These are phyloP conservation scores for Fusarium chaquense DNA, from an alignment of 2,329 filamentous ascomycete species.

Conservation along the genomic window DNA sequence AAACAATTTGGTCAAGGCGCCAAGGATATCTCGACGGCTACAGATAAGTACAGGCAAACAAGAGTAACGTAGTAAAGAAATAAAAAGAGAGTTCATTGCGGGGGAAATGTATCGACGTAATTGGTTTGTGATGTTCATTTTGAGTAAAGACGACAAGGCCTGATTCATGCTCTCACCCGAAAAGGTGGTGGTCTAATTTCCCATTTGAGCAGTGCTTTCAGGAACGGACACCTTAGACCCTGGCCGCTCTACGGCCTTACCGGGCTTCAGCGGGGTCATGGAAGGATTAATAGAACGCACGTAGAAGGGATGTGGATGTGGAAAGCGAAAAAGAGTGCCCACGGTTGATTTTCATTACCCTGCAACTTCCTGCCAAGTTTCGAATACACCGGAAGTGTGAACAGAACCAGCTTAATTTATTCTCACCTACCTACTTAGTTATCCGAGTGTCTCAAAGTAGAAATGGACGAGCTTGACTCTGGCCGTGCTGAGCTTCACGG, in stretches of 20 bases:
- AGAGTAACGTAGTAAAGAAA: slow-evolving; percentile 34
- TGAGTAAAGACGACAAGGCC: slow-evolving; percentile 33
- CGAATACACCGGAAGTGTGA: slow-evolving; percentile 27
- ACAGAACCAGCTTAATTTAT: not conserved
- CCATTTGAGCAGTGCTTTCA: slow-evolving; percentile 39
- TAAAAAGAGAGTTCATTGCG: slow-evolving; percentile 37
- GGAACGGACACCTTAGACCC: slow-evolving; percentile 36
- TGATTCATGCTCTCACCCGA: slow-evolving; percentile 37
- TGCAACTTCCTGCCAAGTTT: slow-evolving; percentile 33
- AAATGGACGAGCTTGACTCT: slow-evolving; percentile 31
- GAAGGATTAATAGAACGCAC: slow-evolving; percentile 45
- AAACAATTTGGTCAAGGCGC: slow-evolving; percentile 26
- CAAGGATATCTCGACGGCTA: not conserved
- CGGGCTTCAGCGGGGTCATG: slow-evolving; percentile 35
- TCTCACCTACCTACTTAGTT: slow-evolving; percentile 3
- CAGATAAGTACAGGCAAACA: slow-evolving; percentile 4
- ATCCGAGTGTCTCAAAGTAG: slow-evolving; percentile 33
- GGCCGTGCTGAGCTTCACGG: slow-evolving; percentile 45
- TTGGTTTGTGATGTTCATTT: slow-evolving; percentile 46
- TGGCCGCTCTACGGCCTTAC: slow-evolving; percentile 43
- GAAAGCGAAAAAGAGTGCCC: slow-evolving; percentile 34
- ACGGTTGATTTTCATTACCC: slow-evolving; percentile 32
- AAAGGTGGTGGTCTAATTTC: slow-evolving; percentile 44
- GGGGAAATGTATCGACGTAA: slow-evolving; percentile 34
- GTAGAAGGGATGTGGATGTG: slow-evolving; percentile 20